These are phyloP conservation scores for Nicotiana knightiana DNA, from an alignment of 257 asterid genomes.

Conservation along the genomic window DNA sequence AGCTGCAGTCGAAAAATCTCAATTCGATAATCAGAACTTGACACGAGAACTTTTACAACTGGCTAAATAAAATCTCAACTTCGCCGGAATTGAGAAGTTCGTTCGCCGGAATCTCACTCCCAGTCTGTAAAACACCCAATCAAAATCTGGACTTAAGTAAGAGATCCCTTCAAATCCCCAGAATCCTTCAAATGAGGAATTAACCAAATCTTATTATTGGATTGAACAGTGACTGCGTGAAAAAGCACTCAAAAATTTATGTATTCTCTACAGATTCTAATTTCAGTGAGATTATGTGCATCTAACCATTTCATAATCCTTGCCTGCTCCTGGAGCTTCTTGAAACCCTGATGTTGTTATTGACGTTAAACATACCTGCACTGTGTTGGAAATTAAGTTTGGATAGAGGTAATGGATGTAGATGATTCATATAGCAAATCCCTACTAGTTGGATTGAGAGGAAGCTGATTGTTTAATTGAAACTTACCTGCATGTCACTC, in stretches of 20 bases:
- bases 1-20: too few relatives aligned
- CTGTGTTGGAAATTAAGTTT: not conserved
- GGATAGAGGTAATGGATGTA: not conserved
- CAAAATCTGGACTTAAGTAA: too few relatives aligned
- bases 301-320: not conserved
- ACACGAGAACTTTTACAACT: too few relatives aligned
- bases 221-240: not conserved
- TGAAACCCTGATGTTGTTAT: not conserved
- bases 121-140: too few relatives aligned
- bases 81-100: too few relatives aligned
- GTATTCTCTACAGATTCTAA: not conserved
- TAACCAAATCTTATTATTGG: too few relatives aligned
- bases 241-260: not conserved
- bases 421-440: not conserved
- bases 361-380: not conserved
- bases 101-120: too few relatives aligned
- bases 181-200: too few relatives aligned
- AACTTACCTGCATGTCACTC: not conserved
- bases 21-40: too few relatives aligned
- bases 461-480: not conserved
- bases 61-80: too few relatives aligned
- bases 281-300: not conserved
- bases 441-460: not conserved
- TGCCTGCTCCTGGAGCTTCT: not conserved
- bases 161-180: too few relatives aligned